These are phyloP conservation scores for Balakata baccata DNA, from an alignment of 345 rosid genomes.

Conservation along the genomic window DNA sequence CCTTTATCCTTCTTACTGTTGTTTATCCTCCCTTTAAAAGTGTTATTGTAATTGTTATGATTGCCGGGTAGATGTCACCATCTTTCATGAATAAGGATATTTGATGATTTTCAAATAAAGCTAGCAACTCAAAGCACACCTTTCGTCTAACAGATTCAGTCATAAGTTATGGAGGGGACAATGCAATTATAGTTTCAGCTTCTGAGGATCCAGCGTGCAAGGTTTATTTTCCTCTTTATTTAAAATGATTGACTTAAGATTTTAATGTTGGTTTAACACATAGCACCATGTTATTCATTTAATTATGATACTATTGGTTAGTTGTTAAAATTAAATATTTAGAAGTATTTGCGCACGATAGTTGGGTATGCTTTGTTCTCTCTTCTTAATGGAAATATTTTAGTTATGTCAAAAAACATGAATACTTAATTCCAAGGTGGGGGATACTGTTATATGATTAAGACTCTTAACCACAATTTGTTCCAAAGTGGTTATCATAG, in stretches of 20 bases:
- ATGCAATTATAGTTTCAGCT: conserved; percentile 70
- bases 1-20: not conserved
- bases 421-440: not conserved
- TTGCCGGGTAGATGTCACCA: not conserved
- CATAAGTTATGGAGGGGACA: conserved; percentile 64
- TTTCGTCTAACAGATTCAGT: conserved; percentile 58
- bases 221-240: conserved; percentile 35
- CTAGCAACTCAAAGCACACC: conserved; percentile 51
- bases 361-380: not conserved
- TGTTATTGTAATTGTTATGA: not conserved
- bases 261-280: not conserved
- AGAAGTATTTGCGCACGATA: too few species aligned
- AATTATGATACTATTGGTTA: not conserved
- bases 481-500: not conserved
- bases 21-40: not conserved
- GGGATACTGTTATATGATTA: not conserved
- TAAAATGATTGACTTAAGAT: not conserved
- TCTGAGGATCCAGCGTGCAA: conserved; percentile 85
- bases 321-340: not conserved
- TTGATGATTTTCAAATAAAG: conserved; percentile 56
- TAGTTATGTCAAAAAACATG: not conserved
- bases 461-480: too few species aligned
- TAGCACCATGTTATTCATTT: not conserved
- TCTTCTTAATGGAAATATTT: not conserved
- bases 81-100: conserved; percentile 45